These are phyloP conservation scores for Suillus lakei DNA, from an alignment of 768 basidiomycete genomes.

Conservation along the genomic window DNA sequence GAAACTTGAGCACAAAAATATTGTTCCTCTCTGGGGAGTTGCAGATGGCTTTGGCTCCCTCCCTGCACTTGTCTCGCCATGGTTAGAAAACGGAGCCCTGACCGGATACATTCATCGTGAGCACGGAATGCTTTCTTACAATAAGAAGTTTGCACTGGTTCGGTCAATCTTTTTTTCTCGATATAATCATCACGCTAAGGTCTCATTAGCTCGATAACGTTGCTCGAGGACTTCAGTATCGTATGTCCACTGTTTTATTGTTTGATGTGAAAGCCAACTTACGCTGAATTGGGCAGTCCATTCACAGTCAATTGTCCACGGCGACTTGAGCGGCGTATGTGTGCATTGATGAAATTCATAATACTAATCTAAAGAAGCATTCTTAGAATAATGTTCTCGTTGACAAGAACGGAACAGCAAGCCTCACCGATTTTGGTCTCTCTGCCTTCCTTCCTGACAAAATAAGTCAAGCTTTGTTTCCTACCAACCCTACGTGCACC, in stretches of 20 bases:
- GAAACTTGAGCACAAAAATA: conserved; percentile 32
- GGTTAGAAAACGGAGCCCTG: conserved; percentile 35
- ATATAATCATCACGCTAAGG: too few species aligned
- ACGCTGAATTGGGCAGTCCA: conserved; percentile 20
- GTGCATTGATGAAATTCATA: not conserved
- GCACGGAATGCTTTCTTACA: not conserved
- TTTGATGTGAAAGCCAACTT: not conserved
- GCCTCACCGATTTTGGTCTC: conserved; percentile 9
- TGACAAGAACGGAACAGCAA: conserved; percentile 15
- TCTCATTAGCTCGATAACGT: not conserved
- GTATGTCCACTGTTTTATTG: conserved; percentile 12
- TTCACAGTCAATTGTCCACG: conserved; percentile 25
- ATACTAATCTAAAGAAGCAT: not conserved
- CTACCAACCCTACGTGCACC: conserved; percentile 23
- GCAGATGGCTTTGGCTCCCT: conserved; percentile 33
- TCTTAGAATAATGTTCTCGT: conserved; percentile 11
- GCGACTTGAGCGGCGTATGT: conserved; percentile 34
- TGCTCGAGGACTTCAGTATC: not conserved
- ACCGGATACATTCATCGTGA: conserved; percentile 25
- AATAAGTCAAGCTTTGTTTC: not conserved
- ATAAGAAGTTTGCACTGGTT: too few species aligned
- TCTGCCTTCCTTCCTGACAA: conserved; percentile 14
- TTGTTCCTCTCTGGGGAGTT: conserved; percentile 34
- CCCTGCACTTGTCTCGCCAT: conserved; percentile 39
- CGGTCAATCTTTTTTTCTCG: too few species aligned